These are phyloP conservation scores for Botrytis sinoallii DNA, from an alignment of 2,329 filamentous ascomycete genomes.

Conservation along the genomic window DNA sequence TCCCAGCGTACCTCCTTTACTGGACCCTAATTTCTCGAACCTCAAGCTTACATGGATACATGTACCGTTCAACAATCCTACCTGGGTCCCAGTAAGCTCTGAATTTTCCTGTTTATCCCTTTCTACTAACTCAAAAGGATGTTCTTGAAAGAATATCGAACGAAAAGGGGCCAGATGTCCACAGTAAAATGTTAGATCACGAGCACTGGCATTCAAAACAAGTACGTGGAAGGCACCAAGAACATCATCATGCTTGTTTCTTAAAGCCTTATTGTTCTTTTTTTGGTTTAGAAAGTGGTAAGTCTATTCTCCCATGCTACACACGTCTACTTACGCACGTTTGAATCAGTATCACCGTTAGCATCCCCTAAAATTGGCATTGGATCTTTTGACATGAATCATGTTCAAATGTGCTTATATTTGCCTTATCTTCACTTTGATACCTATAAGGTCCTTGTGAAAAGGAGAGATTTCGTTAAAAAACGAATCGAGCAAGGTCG, in stretches of 20 bases:
- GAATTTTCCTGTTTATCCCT: background rate
- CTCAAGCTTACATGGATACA: conserved; percentile 12
- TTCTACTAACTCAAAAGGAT: background rate
- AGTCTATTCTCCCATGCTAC: background rate
- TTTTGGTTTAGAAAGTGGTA: conserved; percentile 7
- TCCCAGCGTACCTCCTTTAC: background rate
- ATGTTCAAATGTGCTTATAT: conserved; percentile 4
- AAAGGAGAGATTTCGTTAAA: background rate
- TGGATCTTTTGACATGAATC: background rate
- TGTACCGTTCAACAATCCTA: background rate
- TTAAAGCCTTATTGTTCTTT: conserved; percentile 19
- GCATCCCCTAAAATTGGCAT: background rate
- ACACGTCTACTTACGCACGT: background rate
- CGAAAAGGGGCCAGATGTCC: conserved; percentile 16
- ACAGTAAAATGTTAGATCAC: conserved; percentile 8
- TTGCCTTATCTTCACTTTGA: conserved; percentile 2
- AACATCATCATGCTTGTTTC: conserved; percentile 22
- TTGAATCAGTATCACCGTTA: background rate
- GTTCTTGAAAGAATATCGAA: conserved; percentile 12
- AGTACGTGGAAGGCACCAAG: conserved; percentile 18
- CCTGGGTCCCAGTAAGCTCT: background rate
- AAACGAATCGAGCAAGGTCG: background rate
- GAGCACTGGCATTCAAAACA: conserved; percentile 23
- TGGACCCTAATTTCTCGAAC: background rate
- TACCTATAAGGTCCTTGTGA: background rate